Conservation (phyloP, 1,139 yeast species). For the Geotrichum restrictum region DNA sequence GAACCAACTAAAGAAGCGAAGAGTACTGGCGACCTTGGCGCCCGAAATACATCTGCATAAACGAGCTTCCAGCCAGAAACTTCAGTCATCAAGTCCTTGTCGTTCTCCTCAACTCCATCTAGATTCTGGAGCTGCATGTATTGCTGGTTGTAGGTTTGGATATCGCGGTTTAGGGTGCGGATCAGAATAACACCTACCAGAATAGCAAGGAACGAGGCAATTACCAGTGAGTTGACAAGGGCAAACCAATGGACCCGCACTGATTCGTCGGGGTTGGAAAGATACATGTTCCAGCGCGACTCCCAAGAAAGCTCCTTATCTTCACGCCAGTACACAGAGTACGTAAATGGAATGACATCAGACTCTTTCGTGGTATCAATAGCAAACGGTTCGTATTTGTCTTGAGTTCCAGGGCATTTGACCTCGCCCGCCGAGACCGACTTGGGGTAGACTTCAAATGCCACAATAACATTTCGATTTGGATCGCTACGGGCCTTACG, state of each 20-base stretch:
- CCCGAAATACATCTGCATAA: slow-evolving; percentile 51
- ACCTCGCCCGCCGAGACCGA: slow-evolving; percentile 53
- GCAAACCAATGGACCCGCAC: slow-evolving; percentile 69
- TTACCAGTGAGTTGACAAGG: slow-evolving; percentile 58
- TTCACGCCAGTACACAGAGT: slow-evolving; percentile 87
- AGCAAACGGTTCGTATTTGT: slow-evolving; percentile 25
- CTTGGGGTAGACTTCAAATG: slow-evolving; percentile 86
- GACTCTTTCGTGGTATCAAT: slow-evolving; percentile 33
- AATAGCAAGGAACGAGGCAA: slow-evolving; percentile 55
- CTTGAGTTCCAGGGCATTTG: slow-evolving; percentile 31
- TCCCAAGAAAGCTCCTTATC: slow-evolving; percentile 64
- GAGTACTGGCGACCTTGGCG: slow-evolving; percentile 47
- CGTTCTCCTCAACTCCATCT: slow-evolving; percentile 28
- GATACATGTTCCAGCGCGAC: slow-evolving; percentile 71
- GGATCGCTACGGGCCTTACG: slow-evolving; percentile 48
- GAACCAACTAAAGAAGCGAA: slow-evolving; percentile 62
- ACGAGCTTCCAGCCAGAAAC: slow-evolving; percentile 54
- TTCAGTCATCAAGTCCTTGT: slow-evolving; percentile 31
- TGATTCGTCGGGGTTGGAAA: slow-evolving; percentile 51
- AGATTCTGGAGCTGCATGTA: slow-evolving; percentile 14
- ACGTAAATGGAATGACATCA: slow-evolving; percentile 65
- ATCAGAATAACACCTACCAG: slow-evolving; percentile 61
- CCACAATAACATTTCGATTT: slow-evolving; percentile 63
- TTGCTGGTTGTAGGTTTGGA: slow-evolving; percentile 39
- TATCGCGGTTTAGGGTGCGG: slow-evolving; percentile 47